Conservation (phyloP, 306 rosid genomes). For the Rosa rugosa region DNA sequence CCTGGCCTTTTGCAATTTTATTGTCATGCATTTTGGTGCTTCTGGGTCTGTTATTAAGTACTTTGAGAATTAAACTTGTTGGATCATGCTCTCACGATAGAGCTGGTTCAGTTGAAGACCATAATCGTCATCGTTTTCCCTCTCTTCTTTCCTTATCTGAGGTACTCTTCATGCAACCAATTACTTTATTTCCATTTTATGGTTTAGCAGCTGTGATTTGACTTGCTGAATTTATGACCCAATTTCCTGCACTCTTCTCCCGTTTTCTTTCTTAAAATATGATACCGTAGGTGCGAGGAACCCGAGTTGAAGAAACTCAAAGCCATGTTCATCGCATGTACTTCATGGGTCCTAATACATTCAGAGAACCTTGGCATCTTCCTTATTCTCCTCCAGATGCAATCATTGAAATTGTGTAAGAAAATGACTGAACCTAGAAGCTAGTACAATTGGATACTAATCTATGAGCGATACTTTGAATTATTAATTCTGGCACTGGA, state of each 20-base stretch:
- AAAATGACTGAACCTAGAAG: constrained; percentile 25
- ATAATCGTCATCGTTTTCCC: constrained; percentile 64
- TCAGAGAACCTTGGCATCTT: constrained; percentile 99
- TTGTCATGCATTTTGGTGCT: constrained; percentile 69
- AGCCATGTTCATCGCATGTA: constrained; percentile 95
- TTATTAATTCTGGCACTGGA: background rate
- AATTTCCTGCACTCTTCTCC: background rate
- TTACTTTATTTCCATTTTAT: constrained; percentile 17
- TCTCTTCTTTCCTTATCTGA: constrained; percentile 93
- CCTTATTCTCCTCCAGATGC: constrained; percentile 98
- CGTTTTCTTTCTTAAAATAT: background rate
- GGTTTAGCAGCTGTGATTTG: constrained; percentile 20
- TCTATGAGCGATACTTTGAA: constrained; percentile 17
- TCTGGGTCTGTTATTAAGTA: constrained; percentile 66
- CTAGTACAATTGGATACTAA: constrained; percentile 18
- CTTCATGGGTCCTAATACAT: constrained; percentile 96
- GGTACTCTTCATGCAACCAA: constrained; percentile 46
- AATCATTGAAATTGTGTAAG: constrained; percentile 97
- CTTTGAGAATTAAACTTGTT: constrained; percentile 72
- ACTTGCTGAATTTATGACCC: constrained; percentile 15
- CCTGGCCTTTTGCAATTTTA: constrained; percentile 74
- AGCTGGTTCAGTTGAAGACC: constrained; percentile 71
- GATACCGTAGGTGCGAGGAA: constrained; percentile 74
- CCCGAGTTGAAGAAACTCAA: constrained; percentile 86
- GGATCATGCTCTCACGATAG: constrained; percentile 68